Evolutionary conservation across 164 flowering plant genomes (phyloP).

Genomic region (Paratinospora sagittata): DNA sequence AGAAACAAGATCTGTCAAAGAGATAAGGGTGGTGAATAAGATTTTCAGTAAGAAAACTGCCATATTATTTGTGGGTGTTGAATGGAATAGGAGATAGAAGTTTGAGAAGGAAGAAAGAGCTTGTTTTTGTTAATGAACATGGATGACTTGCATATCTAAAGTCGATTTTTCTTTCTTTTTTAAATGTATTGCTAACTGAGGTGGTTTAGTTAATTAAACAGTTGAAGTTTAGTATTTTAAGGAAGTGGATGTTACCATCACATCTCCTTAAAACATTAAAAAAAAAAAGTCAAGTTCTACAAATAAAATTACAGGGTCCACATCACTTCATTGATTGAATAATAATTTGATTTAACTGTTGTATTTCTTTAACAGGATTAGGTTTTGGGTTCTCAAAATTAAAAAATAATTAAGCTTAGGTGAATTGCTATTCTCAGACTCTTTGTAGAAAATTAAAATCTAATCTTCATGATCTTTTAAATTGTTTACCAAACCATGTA

Average conservation of each 20-base stretch:
- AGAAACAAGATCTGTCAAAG: neutral
- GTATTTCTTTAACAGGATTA: neutral
- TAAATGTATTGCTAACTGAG: neutral
- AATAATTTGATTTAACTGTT: neutral
- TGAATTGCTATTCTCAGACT: too few species aligned
- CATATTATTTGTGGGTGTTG: neutral
- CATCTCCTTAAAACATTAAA: neutral
- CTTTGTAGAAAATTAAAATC: too few species aligned
- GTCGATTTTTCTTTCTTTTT: neutral
- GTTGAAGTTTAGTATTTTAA: neutral
- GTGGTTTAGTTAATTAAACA: neutral
- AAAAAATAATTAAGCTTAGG: too few species aligned
- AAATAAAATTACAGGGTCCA: neutral
- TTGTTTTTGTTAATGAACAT: neutral
- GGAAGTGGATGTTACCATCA: neutral
- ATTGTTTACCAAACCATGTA: too few species aligned
- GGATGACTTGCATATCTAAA: neutral
- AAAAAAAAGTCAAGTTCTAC: neutral
- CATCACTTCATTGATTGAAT: neutral
- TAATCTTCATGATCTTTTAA: too few species aligned
- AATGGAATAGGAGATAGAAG: neutral
- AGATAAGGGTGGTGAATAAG: neutral
- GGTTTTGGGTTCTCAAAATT: neutral
- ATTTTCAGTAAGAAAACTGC: slow-evolving; percentile 1
- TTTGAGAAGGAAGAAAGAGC: neutral